Conservation (phyloP, 306 rosid genomes). For the Ceratonia siliqua region DNA sequence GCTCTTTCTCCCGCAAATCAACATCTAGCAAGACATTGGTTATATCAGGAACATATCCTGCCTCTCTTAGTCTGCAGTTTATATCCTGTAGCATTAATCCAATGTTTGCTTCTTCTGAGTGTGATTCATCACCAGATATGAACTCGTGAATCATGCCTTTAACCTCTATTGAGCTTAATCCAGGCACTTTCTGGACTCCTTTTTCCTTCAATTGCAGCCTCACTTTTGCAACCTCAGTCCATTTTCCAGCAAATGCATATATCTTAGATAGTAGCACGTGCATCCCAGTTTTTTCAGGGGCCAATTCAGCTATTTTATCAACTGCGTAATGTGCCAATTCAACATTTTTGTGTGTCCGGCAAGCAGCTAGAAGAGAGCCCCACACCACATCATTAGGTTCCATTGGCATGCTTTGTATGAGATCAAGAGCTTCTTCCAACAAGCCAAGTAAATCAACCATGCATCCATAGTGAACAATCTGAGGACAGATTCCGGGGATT, state of each 20-base stretch:
- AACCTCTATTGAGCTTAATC: conserved; percentile 66
- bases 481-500: conserved; percentile 52
- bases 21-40: conserved; percentile 73
- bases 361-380: conserved; percentile 80
- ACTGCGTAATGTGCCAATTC: conserved; percentile 67
- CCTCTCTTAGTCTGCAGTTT: conserved; percentile 50
- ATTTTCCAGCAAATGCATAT: conserved; percentile 73
- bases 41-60: conserved; percentile 74
- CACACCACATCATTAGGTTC: conserved; percentile 73
- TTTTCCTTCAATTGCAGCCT: conserved; percentile 69
- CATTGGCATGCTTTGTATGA: conserved; percentile 73
- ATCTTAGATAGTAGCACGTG: conserved; percentile 74
- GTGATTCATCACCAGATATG: conserved; percentile 65
- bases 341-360: conserved; percentile 60
- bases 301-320: conserved; percentile 46
- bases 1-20: conserved; percentile 62
- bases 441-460: conserved; percentile 77
- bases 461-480: conserved; percentile 74
- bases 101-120: conserved; percentile 42
- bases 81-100: conserved; percentile 65
- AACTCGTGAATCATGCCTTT: conserved; percentile 70
- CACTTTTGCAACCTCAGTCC: conserved; percentile 84
- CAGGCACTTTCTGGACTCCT: conserved; percentile 63
- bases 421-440: conserved; percentile 65
- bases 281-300: conserved; percentile 55